phyloP scores from a whole-genome alignment of 257 asterid genomes.

The Agastache rugosa region DNA sequence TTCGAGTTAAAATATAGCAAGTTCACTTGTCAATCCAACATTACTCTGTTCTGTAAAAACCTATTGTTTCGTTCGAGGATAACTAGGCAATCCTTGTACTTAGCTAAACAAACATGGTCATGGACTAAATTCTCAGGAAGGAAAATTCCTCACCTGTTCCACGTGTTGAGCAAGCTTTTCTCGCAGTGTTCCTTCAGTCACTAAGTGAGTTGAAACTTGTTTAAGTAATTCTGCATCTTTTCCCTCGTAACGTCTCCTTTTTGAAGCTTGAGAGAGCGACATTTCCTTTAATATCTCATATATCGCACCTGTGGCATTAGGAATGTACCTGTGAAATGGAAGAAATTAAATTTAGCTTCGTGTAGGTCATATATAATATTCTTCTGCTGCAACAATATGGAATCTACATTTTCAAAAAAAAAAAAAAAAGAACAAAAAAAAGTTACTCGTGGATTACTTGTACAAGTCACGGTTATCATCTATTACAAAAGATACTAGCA shows the following conservation, averaged over 20 bases:
- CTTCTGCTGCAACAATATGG: constrained; percentile 15
- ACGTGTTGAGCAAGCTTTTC: constrained; percentile 90
- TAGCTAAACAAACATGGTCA: background rate
- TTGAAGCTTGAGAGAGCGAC: constrained; percentile 58
- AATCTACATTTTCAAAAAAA: background rate
- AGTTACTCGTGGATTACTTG: background rate
- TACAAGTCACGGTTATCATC: background rate
- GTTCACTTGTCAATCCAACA: background rate
- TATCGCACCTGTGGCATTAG: constrained; percentile 74
- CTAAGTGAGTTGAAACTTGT: constrained; percentile 56
- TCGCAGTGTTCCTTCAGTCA: constrained; percentile 63
- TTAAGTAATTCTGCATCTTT: constrained; percentile 72
- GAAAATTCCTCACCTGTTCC: constrained; percentile 60
- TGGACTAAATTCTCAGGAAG: constrained; percentile 3
- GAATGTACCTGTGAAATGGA: constrained; percentile 70
- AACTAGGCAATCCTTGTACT: background rate
- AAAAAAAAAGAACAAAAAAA: background rate
- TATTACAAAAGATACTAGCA: background rate
- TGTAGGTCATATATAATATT: constrained; percentile 29
- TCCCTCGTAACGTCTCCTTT: constrained; percentile 61
- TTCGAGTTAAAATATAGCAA: background rate
- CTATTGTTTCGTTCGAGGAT: background rate
- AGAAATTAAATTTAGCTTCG: constrained; percentile 29
- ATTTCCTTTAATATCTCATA: constrained; percentile 69
- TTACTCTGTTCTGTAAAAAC: background rate